A percentile compares a stretch with the other conserved stretches of the same genome.
Evolutionary conservation across 306 rosid genomes (phyloP).

Genomic region (Gastrolobium bilobum): DNA sequence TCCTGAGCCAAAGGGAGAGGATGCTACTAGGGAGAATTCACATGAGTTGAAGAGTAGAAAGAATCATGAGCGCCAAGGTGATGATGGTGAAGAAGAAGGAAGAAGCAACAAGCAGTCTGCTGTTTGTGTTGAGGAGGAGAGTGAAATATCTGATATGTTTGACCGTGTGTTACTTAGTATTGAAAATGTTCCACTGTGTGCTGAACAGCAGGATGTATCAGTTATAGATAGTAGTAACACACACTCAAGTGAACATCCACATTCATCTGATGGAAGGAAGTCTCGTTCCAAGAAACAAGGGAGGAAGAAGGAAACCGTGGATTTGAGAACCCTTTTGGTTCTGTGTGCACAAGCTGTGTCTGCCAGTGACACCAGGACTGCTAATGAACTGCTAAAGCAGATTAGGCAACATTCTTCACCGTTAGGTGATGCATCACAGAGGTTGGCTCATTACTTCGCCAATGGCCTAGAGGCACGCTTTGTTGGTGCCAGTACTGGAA

Average conservation of each 20-base stretch:
- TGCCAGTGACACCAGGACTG: conserved; percentile 63
- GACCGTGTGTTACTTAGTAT: conserved; percentile 64
- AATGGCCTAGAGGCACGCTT: conserved; percentile 78
- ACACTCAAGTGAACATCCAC: conserved; percentile 34
- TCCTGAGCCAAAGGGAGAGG: conserved; percentile 47
- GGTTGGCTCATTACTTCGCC: conserved; percentile 77
- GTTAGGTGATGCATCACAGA: conserved; percentile 70
- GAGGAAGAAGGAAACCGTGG: conserved; percentile 65
- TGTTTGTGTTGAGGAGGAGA: conserved; percentile 60
- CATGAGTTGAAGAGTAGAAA: conserved; percentile 57
- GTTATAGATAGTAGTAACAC: not conserved
- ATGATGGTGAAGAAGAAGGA: conserved; percentile 53
- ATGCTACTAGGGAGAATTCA: conserved; percentile 53
- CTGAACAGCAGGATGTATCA: conserved; percentile 41
- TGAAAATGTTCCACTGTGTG: conserved; percentile 56
- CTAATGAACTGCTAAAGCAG: conserved; percentile 73
- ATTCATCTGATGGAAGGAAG: conserved; percentile 55
- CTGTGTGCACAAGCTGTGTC: conserved; percentile 82
- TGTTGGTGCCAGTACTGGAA: conserved; percentile 70
- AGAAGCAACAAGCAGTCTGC: conserved; percentile 69
- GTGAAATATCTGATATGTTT: conserved; percentile 62
- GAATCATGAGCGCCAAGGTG: conserved; percentile 57
- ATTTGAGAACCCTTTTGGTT: conserved; percentile 69
- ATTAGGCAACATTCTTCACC: conserved; percentile 75
- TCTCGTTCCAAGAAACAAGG: conserved; percentile 57